Evolutionary conservation across 108 stramenopile genomes (phyloP).

Genomic region (Skeletonema potamos): DNA sequence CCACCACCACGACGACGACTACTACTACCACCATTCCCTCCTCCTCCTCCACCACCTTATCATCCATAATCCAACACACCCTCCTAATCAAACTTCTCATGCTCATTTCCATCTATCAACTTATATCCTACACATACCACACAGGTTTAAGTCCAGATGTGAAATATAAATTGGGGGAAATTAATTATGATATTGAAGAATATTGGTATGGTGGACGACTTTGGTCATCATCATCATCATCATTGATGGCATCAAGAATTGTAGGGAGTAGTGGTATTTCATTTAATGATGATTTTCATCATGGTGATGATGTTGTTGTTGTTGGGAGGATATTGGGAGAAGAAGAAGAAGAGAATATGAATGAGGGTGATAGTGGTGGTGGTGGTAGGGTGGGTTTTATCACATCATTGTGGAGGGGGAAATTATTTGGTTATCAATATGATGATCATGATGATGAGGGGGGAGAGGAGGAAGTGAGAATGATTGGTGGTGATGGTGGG

Average conservation of each 20-base stretch:
- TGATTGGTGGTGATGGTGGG: background rate
- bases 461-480: background rate
- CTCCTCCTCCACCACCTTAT: constrained; percentile 17
- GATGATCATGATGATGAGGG: no score
- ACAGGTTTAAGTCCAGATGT: constrained; percentile 10
- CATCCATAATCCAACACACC: background rate
- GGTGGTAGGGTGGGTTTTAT: constrained; percentile 21
- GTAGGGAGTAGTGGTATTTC: constrained; percentile 1
- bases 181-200: constrained; percentile 32
- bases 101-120: constrained; percentile 29
- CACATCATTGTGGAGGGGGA: background rate
- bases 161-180: constrained; percentile 23
- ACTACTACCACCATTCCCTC: no score
- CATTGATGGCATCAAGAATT: background rate
- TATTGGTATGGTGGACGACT: constrained; percentile 32
- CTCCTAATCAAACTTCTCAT: constrained; percentile 11
- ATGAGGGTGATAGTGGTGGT: background rate
- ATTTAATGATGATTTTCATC: constrained; percentile 18
- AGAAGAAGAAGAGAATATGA: background rate
- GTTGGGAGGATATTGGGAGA: background rate
- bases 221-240: background rate
- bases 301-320: no score
- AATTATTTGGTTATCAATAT: background rate
- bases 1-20: background rate
- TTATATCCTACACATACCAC: constrained; percentile 37